A percentile compares a stretch with the other conserved stretches of the same genome.
phyloP scores from a whole-genome alignment of 306 rosid species.

The Vigna reflexopilosa region DNA sequence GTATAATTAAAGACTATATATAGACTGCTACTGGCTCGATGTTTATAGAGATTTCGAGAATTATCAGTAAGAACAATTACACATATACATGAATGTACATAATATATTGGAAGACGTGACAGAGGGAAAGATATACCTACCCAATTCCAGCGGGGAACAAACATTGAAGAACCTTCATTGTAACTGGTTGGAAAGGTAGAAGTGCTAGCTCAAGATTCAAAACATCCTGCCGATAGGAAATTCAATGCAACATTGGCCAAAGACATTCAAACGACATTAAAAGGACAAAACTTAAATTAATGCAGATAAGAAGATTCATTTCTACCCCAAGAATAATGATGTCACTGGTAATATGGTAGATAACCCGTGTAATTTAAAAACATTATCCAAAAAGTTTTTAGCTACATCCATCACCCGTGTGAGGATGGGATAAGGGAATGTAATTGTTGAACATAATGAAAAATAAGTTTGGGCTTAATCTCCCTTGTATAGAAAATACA shows the following conservation, averaged over 20 bases:
- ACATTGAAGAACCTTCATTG: constrained; percentile 86
- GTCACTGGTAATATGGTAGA: too few species aligned
- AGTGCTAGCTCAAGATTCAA: constrained; percentile 65
- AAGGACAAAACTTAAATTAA: constrained; percentile 25
- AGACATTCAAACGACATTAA: neutral
- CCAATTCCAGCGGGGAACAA: constrained; percentile 77
- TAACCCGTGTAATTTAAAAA: too few species aligned
- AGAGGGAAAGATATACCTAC: constrained; percentile 48
- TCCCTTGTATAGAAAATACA: too few species aligned
- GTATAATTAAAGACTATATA: neutral
- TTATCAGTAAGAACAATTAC: constrained; percentile 1
- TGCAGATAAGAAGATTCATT: constrained; percentile 1
- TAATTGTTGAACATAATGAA: too few species aligned
- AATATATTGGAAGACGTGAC: neutral
- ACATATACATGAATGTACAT: neutral
- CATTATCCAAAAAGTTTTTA: too few species aligned
- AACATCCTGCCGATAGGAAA: constrained; percentile 58
- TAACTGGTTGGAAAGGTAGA: constrained; percentile 80
- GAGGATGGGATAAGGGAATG: too few species aligned
- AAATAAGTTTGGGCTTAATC: too few species aligned
- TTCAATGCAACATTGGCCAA: constrained; percentile 24
- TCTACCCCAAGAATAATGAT: neutral
- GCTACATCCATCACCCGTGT: too few species aligned
- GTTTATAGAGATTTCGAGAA: constrained; percentile 6
- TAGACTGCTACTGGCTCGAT: neutral